Evolutionary conservation across 1,284 basidiomycete genomes (phyloP).

Genomic region (Anthracocystis panici-leucophaei): DNA sequence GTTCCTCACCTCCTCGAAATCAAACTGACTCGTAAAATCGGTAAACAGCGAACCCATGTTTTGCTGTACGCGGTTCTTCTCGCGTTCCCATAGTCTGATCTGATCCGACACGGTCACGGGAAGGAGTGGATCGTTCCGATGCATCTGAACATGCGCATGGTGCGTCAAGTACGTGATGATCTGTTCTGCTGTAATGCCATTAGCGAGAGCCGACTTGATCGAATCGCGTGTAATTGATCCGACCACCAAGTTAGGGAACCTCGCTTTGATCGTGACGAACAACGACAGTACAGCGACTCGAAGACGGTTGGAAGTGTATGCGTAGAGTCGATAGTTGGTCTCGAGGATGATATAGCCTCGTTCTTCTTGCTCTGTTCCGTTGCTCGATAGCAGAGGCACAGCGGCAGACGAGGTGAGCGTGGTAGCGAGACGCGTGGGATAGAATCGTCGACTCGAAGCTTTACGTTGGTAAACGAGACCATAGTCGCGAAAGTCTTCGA

Average conservation of each 20-base stretch:
- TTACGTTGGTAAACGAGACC: slow-evolving; percentile 81
- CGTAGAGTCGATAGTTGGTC: slow-evolving; percentile 98
- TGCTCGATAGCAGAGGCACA: slow-evolving; percentile 50
- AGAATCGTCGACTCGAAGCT: slow-evolving; percentile 77
- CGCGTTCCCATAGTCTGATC: slow-evolving; percentile 96
- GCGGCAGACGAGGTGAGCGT: slow-evolving; percentile 83
- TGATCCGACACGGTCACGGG: slow-evolving; percentile 98
- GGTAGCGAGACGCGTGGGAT: slow-evolving; percentile 94
- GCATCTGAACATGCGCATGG: slow-evolving; percentile 98
- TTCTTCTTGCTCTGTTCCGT: slow-evolving; percentile 71
- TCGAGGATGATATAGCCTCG: slow-evolving; percentile 91
- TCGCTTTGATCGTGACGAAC: slow-evolving; percentile 90
- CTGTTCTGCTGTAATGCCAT: slow-evolving; percentile 96
- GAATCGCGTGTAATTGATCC: slow-evolving; percentile 94
- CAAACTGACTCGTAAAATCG: slow-evolving; percentile 84
- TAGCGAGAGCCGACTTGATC: slow-evolving; percentile 90
- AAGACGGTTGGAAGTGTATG: slow-evolving; percentile 95
- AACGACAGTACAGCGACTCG: slow-evolving; percentile 96
- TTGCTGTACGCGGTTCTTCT: slow-evolving; percentile 84
- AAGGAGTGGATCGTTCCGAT: slow-evolving; percentile 88
- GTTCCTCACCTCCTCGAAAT: slow-evolving; percentile 86
- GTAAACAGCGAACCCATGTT: slow-evolving; percentile 77
- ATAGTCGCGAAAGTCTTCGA: slow-evolving; percentile 92
- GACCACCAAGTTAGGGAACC: slow-evolving; percentile 95
- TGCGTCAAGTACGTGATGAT: slow-evolving; percentile 94